Percentiles rank a stretch among this genome's conserved stretches.
These are phyloP conservation scores for Scutellaria minor DNA, from an alignment of 257 asterid species.

Conservation along the genomic window DNA sequence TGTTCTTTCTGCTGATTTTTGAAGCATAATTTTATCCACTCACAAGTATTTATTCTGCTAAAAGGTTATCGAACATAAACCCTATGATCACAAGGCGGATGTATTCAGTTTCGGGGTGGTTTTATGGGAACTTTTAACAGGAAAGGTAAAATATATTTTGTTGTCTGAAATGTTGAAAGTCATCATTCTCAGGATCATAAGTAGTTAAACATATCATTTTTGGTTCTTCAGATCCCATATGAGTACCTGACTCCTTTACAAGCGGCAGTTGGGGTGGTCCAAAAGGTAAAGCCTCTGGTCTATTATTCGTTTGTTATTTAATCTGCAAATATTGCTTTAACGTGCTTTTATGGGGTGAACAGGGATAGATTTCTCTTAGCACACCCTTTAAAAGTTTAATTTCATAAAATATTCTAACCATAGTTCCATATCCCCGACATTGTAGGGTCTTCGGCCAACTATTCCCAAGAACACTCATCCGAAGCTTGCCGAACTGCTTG, in stretches of 20 bases:
- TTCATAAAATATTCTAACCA: slow-evolving; percentile 1
- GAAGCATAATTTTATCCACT: slow-evolving; percentile 30
- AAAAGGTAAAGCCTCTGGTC: slow-evolving; percentile 60
- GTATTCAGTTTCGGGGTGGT: slow-evolving; percentile 94
- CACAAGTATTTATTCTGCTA: slow-evolving; percentile 41
- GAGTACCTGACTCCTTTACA: slow-evolving; percentile 93
- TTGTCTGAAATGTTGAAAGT: not conserved
- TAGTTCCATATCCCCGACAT: slow-evolving; percentile 24
- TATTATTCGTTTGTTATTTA: slow-evolving; percentile 11
- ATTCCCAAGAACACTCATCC: slow-evolving; percentile 80
- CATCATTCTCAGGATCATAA: not conserved
- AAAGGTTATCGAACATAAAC: slow-evolving; percentile 92
- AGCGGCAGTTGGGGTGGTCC: slow-evolving; percentile 99
- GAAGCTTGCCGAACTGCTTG: slow-evolving; percentile 81
- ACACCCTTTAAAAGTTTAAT: not conserved
- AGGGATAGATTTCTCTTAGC: not conserved
- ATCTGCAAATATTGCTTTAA: not conserved
- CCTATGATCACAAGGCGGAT: slow-evolving; percentile 95
- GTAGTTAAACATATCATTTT: slow-evolving; percentile 19
- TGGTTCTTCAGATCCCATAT: slow-evolving; percentile 78
- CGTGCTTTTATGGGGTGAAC: not conserved
- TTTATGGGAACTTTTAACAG: slow-evolving; percentile 89
- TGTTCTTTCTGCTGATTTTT: slow-evolving; percentile 23
- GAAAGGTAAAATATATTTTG: slow-evolving; percentile 64
- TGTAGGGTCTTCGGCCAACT: slow-evolving; percentile 84